Conservation (phyloP, 164 flowering plant genomes). For the Hamamelis virginiana region DNA sequence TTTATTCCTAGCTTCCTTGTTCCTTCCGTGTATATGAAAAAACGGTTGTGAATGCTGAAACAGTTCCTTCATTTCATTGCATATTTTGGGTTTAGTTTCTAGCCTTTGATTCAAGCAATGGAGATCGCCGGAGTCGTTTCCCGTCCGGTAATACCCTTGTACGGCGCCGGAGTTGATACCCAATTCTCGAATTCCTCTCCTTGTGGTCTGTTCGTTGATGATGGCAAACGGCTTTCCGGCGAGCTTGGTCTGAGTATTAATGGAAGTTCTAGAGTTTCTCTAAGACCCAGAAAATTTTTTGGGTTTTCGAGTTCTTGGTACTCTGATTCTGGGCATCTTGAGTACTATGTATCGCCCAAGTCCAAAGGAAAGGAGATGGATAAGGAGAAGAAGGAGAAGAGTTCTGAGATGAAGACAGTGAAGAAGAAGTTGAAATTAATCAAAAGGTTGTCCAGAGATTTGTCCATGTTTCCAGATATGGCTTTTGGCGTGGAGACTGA, state of each 20-base stretch:
- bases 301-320: slow-evolving; percentile 6
- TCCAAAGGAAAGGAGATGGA: neutral
- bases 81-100: neutral
- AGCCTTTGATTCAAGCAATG: slow-evolving; percentile 4
- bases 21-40: no score
- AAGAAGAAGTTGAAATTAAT: slow-evolving; percentile 17
- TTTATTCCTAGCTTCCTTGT: no score
- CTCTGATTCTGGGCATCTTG: slow-evolving; percentile 13
- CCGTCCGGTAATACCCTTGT: neutral
- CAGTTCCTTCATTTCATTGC: neutral
- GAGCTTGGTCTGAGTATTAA: neutral
- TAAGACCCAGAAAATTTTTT: neutral
- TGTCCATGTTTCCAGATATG: slow-evolving; percentile 6
- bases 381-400: slow-evolving; percentile 13
- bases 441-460: slow-evolving; percentile 15
- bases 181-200: neutral
- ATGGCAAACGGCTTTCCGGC: neutral
- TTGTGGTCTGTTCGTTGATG: neutral
- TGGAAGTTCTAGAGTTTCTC: neutral
- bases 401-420: neutral
- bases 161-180: neutral
- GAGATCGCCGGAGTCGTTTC: neutral
- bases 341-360: slow-evolving; percentile 7
- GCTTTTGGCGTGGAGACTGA: neutral
- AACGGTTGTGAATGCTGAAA: neutral